phyloP scores from a whole-genome alignment of 2,329 filamentous ascomycete genomes.

The Ophiosphaerella herpotricha region DNA sequence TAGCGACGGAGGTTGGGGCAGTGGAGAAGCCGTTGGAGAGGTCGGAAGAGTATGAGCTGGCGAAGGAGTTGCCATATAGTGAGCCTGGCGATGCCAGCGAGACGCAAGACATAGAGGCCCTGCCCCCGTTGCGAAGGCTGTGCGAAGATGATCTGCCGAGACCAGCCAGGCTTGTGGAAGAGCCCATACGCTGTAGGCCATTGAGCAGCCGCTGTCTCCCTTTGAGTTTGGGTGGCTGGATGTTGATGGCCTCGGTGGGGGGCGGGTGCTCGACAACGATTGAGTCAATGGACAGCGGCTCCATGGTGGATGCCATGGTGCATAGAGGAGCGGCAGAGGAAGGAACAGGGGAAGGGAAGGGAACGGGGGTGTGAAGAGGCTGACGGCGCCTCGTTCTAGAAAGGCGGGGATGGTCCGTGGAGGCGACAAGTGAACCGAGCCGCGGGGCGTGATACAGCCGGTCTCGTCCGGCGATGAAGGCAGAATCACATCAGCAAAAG shows the following conservation, averaged over 20 bases:
- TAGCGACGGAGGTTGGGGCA: slow-evolving; percentile 58
- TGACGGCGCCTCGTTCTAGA: slow-evolving; percentile 10
- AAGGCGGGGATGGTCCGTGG: slow-evolving; percentile 20
- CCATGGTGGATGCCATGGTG: slow-evolving; percentile 29
- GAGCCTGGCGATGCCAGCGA: slow-evolving; percentile 60
- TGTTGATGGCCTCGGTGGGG: slow-evolving; percentile 33
- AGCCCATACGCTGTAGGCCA: slow-evolving; percentile 79
- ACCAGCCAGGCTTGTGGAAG: slow-evolving; percentile 72
- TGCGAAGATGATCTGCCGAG: slow-evolving; percentile 68
- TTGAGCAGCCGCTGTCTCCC: slow-evolving; percentile 72
- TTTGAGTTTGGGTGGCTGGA: slow-evolving; percentile 62
- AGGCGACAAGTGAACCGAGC: slow-evolving; percentile 11
- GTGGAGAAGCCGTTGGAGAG: slow-evolving; percentile 62
- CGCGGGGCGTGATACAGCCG: neutral
- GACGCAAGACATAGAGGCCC: slow-evolving; percentile 68
- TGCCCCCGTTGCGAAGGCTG: slow-evolving; percentile 67
- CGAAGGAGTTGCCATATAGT: slow-evolving; percentile 58
- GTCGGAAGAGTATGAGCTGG: slow-evolving; percentile 60
- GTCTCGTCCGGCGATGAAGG: neutral
- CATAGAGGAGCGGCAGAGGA: neutral
- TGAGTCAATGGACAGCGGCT: slow-evolving; percentile 45
- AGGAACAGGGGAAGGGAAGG: no score
- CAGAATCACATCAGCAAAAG: no score
- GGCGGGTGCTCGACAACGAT: slow-evolving; percentile 40
- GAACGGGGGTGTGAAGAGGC: no score